Evolutionary conservation across 352 stramenopile genomes (phyloP).

Genomic region (Phytophthora pluvialis): DNA sequence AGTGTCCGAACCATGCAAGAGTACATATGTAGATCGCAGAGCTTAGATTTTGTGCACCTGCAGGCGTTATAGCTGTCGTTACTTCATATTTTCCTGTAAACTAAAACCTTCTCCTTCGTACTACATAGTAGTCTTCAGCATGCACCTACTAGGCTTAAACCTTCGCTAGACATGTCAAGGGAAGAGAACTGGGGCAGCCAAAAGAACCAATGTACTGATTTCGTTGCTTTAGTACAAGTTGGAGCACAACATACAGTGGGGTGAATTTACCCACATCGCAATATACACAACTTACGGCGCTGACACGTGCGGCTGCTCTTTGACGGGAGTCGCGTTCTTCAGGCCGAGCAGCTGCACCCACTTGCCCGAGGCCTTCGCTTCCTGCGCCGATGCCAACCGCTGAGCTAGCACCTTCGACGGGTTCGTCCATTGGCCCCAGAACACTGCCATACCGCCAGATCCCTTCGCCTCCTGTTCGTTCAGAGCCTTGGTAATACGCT

Average conservation of each 20-base stretch:
- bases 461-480: constrained; percentile 33
- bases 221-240: constrained; percentile 28
- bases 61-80: not conserved
- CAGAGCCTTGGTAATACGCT: constrained; percentile 44
- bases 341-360: constrained; percentile 21
- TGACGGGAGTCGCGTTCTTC: constrained; percentile 12
- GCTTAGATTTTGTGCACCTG: not conserved
- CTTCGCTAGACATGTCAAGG: no score
- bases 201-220: constrained; percentile 23
- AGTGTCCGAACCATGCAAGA: not conserved
- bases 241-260: constrained; percentile 23
- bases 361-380: constrained; percentile 31
- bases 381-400: constrained; percentile 16
- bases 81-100: constrained; percentile 7
- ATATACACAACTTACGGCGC: constrained; percentile 22
- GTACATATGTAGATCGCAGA: not conserved
- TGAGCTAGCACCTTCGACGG: constrained; percentile 31
- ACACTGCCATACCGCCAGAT: constrained; percentile 25
- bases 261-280: constrained; percentile 4
- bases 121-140: not conserved
- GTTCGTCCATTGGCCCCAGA: constrained; percentile 33
- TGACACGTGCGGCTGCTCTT: constrained; percentile 27
- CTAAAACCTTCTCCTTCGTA: not conserved
- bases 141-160: no score
- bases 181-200: not conserved